phyloP scores from a whole-genome alignment of 1,284 basidiomycete genomes.

The Acaromyces ingoldii region DNA sequence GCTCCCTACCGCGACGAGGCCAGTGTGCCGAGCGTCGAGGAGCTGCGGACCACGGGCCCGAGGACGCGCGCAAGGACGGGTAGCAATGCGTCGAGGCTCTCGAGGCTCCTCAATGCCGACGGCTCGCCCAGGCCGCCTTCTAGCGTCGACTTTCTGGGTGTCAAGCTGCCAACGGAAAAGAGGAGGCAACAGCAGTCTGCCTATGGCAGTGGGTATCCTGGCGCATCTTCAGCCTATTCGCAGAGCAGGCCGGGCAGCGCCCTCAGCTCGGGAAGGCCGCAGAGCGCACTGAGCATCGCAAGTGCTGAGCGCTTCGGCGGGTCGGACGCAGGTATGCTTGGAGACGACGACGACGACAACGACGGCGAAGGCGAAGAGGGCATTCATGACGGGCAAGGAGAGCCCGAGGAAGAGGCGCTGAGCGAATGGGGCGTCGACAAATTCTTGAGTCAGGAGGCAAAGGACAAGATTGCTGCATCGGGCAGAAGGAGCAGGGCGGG shows the following conservation, averaged over 20 bases:
- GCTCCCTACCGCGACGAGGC: slow-evolving; percentile 28
- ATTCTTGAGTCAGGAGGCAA: slow-evolving; percentile 33
- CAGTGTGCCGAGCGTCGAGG: too few relatives aligned
- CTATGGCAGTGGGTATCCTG: too few relatives aligned
- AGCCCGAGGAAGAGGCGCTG: slow-evolving; percentile 21
- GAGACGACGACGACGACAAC: slow-evolving; percentile 4
- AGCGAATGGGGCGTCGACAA: slow-evolving; percentile 42
- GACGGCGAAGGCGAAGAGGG: slow-evolving; percentile 4
- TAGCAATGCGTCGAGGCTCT: slow-evolving; percentile 24
- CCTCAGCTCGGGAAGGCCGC: slow-evolving; percentile 10
- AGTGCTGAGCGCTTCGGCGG: slow-evolving; percentile 3
- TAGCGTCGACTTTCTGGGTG: slow-evolving; percentile 40
- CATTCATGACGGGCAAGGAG: too few relatives aligned
- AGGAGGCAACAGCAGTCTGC: too few relatives aligned
- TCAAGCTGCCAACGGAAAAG: slow-evolving; percentile 31
- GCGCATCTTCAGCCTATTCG: background rate
- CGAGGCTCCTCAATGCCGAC: slow-evolving; percentile 10
- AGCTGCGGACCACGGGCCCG: too few relatives aligned
- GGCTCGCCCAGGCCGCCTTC: background rate
- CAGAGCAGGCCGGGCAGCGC: slow-evolving; percentile 18
- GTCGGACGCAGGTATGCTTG: slow-evolving; percentile 9
- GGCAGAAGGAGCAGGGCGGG: slow-evolving; percentile 22
- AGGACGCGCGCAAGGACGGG: background rate
- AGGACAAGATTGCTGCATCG: slow-evolving; percentile 19
- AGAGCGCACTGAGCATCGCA: slow-evolving; percentile 19